Percentiles rank a stretch among this genome's conserved stretches.
Conservation (phyloP, 805 yeast genomes). For the Ogataea parapolymorpha region DNA sequence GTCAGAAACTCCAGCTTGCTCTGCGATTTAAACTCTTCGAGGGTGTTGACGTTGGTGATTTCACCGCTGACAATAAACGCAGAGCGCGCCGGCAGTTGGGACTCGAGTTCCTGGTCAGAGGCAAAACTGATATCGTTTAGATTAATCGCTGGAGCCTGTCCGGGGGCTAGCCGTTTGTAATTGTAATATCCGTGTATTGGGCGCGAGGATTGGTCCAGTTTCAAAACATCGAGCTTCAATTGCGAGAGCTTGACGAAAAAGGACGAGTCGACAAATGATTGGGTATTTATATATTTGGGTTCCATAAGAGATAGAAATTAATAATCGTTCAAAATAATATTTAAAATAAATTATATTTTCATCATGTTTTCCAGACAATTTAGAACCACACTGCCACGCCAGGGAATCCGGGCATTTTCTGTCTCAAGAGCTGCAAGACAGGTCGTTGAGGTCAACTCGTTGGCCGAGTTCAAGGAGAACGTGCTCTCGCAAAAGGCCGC, state of each 20-base stretch:
- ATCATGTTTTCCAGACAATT: conserved; percentile 15
- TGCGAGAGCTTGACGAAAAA: conserved; percentile 77
- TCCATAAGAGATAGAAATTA: background rate
- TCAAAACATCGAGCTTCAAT: conserved; percentile 68
- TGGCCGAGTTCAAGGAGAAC: conserved; percentile 36
- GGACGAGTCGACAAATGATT: conserved; percentile 79
- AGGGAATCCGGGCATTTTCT: conserved; percentile 1
- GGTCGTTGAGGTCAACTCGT: conserved; percentile 28
- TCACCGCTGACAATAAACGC: conserved; percentile 33
- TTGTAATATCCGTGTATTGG: conserved; percentile 41
- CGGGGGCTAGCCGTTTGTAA: conserved; percentile 28
- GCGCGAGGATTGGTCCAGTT: conserved; percentile 51
- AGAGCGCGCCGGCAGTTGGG: conserved; percentile 19
- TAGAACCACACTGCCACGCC: conserved; percentile 5
- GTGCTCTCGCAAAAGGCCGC: conserved; percentile 40
- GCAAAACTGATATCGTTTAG: conserved; percentile 35
- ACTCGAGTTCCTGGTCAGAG: conserved; percentile 3
- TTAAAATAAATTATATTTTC: background rate
- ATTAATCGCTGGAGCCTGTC: conserved; percentile 31
- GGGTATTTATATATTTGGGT: conserved; percentile 46
- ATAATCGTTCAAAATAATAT: background rate
- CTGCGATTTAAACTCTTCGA: conserved; percentile 74
- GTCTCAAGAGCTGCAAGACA: background rate
- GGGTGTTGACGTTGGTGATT: conserved; percentile 66
- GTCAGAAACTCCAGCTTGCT: conserved; percentile 62